Conservation (phyloP, 306 rosid genomes). For the Cucurbita pepo region DNA sequence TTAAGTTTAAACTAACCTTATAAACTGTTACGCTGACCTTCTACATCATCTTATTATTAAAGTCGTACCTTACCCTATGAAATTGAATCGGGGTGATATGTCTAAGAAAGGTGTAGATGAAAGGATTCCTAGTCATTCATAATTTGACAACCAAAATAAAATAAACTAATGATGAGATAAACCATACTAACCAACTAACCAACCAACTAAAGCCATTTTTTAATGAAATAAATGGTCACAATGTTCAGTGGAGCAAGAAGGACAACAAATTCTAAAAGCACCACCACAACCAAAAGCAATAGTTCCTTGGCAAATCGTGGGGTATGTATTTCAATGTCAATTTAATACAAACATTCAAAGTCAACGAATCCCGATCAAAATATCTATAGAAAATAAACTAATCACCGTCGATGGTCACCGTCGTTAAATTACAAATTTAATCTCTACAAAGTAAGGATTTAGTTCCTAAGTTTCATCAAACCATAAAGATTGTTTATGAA, state of each 20-base stretch:
- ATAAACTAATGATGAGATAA: background rate
- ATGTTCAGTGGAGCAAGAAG: background rate
- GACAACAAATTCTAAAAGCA: background rate
- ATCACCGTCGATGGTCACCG: background rate
- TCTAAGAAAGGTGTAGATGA: background rate
- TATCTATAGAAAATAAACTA: background rate
- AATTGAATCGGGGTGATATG: background rate
- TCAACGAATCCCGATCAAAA: constrained; percentile 1
- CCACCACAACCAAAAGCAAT: background rate
- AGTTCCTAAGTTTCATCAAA: too few relatives aligned
- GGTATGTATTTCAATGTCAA: background rate
- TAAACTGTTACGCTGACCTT: background rate
- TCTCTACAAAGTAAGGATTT: too few relatives aligned
- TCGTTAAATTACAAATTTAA: too few relatives aligned
- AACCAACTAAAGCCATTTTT: background rate
- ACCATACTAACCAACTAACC: background rate
- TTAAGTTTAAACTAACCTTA: background rate
- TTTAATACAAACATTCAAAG: background rate
- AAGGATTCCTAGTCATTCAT: background rate
- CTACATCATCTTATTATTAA: background rate
- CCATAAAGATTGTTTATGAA: too few relatives aligned
- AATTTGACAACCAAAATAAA: background rate
- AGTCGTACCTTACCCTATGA: background rate
- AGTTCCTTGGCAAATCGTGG: background rate
- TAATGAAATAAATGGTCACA: background rate